phyloP scores from a whole-genome alignment of 805 yeast genomes.

The Schizosaccharomyces octosporus region DNA sequence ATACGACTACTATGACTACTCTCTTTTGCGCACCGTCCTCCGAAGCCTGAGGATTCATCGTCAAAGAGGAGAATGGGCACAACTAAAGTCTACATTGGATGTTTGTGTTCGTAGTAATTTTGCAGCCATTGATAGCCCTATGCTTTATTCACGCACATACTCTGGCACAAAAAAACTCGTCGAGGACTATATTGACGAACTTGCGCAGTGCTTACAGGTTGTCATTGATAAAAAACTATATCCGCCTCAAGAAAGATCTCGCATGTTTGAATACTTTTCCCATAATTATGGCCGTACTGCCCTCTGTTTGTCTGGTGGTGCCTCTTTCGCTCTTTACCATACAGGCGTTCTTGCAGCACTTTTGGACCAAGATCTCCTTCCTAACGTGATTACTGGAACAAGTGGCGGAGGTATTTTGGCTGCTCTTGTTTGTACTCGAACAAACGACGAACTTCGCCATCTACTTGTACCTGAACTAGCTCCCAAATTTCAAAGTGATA shows the following conservation, averaged over 20 bases:
- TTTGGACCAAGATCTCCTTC: slow-evolving; percentile 39
- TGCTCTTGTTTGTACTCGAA: slow-evolving; percentile 42
- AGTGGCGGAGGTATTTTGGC: slow-evolving; percentile 66
- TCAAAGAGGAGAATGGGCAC: slow-evolving; percentile 17
- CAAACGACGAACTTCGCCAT: slow-evolving; percentile 35
- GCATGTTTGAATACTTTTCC: slow-evolving; percentile 31
- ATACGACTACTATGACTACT: slow-evolving; percentile 45
- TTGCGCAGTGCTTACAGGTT: neutral
- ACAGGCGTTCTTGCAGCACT: slow-evolving; percentile 54
- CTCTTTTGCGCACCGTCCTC: slow-evolving; percentile 22
- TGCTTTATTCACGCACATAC: slow-evolving; percentile 46
- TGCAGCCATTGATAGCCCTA: slow-evolving; percentile 49
- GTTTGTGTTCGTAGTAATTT: slow-evolving; percentile 48
- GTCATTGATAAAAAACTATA: slow-evolving; percentile 22
- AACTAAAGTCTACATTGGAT: slow-evolving; percentile 31
- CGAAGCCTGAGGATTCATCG: slow-evolving; percentile 19
- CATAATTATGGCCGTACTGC: slow-evolving; percentile 52
- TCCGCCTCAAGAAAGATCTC: slow-evolving; percentile 19
- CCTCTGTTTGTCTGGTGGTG: slow-evolving; percentile 54
- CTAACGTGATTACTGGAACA: slow-evolving; percentile 49
- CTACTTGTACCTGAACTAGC: slow-evolving; percentile 39
- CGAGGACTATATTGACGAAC: slow-evolving; percentile 26
- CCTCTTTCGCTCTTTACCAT: slow-evolving; percentile 52
- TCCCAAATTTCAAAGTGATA: slow-evolving; percentile 40
- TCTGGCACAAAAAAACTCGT: slow-evolving; percentile 48